Evolutionary conservation across 345 rosid genomes (phyloP).

Genomic region (Eucalyptus cladocalyx): DNA sequence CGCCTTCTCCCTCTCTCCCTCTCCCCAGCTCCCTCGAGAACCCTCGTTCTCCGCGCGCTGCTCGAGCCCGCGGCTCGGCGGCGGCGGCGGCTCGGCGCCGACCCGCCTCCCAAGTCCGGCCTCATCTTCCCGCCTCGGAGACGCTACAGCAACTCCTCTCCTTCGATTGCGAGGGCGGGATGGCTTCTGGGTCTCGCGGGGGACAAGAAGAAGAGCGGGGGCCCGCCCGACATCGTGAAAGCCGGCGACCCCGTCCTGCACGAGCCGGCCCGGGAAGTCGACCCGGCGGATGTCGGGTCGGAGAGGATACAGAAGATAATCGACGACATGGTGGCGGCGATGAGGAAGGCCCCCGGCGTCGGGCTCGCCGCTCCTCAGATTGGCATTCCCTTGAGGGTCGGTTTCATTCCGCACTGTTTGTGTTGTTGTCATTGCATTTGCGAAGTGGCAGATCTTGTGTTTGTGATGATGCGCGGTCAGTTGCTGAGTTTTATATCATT

Average conservation of each 20-base stretch:
- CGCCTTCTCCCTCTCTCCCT: conserved; percentile 17
- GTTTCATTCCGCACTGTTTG: not conserved
- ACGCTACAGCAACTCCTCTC: conserved; percentile 13
- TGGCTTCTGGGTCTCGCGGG: conserved; percentile 85
- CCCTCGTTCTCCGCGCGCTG: not conserved
- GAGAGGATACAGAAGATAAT: conserved; percentile 84
- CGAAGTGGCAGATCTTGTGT: not conserved
- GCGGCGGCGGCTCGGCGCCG: not conserved
- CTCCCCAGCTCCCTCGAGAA: conserved; percentile 6
- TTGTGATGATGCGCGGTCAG: not conserved
- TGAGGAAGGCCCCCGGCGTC: conserved; percentile 87
- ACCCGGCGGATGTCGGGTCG: conserved; percentile 60
- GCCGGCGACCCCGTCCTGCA: conserved; percentile 95
- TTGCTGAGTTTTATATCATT: not conserved
- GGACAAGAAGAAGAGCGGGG: conserved; percentile 43
- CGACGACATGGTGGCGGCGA: conserved; percentile 62
- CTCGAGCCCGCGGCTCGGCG: not conserved
- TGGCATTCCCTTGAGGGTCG: conserved; percentile 65
- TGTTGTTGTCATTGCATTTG: not conserved
- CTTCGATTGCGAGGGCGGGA: conserved; percentile 56
- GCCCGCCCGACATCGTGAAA: conserved; percentile 50
- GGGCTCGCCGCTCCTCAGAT: conserved; percentile 97
- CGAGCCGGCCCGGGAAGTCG: conserved; percentile 68
- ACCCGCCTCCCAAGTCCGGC: not conserved
- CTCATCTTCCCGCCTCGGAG: conserved; percentile 3